phyloP scores from a whole-genome alignment of 2,329 filamentous ascomycete genomes.

The Botrytis tulipae region DNA sequence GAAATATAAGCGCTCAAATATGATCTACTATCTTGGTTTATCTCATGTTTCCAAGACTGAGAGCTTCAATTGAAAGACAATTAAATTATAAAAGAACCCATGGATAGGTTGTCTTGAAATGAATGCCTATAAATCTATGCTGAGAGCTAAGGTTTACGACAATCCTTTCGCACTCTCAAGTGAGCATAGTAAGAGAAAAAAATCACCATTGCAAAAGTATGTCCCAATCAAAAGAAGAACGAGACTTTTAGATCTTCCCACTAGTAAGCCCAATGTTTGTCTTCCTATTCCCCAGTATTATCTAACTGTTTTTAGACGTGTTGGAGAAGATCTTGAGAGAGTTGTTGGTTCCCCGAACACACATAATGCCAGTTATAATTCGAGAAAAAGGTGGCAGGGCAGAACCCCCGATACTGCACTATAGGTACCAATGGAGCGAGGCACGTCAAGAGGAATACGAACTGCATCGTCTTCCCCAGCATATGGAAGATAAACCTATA shows the following conservation, averaged over 20 bases:
- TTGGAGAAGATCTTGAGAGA: not conserved
- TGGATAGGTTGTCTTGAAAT: not conserved
- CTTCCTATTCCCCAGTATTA: accelerated
- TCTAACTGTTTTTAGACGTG: not conserved
- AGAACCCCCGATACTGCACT: not conserved
- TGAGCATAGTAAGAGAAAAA: not conserved
- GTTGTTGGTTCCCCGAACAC: not conserved
- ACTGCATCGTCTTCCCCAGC: not conserved
- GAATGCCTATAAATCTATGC: not conserved
- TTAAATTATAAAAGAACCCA: not conserved
- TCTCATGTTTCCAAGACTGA: not conserved
- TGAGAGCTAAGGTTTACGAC: not conserved
- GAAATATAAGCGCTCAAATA: accelerated
- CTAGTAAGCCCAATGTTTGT: not conserved
- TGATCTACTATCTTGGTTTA: accelerated
- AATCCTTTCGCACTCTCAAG: not conserved
- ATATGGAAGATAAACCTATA: not conserved
- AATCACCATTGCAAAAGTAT: not conserved
- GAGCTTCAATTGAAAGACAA: accelerated
- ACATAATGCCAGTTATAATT: not conserved
- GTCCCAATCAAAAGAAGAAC: too few species aligned
- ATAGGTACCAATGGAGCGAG: not conserved
- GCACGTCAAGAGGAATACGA: slow-evolving; percentile 1
- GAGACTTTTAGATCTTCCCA: not conserved
- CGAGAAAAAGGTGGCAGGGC: not conserved